Percentiles rank a stretch among this genome's conserved stretches.
Evolutionary conservation across 2,329 filamentous ascomycete genomes (phyloP).

Genomic region (Arthrinium puccinioides): DNA sequence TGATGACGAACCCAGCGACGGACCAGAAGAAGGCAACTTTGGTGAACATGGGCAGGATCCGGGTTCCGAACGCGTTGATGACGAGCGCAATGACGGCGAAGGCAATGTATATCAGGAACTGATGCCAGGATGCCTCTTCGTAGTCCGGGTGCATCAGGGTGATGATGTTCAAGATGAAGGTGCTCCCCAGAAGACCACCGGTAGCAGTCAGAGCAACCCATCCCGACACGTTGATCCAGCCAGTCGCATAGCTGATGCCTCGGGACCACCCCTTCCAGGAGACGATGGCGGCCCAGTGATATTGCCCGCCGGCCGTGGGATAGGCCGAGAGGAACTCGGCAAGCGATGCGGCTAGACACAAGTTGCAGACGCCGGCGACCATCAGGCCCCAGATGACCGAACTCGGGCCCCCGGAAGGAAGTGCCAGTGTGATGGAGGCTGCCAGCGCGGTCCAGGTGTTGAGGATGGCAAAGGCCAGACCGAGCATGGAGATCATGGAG

Average conservation of each 20-base stretch:
- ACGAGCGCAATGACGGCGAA: slow-evolving; percentile 54
- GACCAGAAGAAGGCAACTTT: slow-evolving; percentile 67
- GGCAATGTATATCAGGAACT: slow-evolving; percentile 65
- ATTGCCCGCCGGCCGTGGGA: slow-evolving; percentile 53
- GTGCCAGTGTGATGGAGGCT: slow-evolving; percentile 37
- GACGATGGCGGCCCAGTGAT: slow-evolving; percentile 65
- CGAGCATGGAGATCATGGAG: slow-evolving; percentile 38
- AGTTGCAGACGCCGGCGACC: slow-evolving; percentile 58
- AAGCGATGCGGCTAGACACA: slow-evolving; percentile 61
- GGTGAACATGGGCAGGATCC: slow-evolving; percentile 56
- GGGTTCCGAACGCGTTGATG: slow-evolving; percentile 59
- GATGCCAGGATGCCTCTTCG: slow-evolving; percentile 56
- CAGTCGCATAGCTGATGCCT: slow-evolving; percentile 61
- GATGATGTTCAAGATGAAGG: slow-evolving; percentile 60
- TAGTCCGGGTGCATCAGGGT: slow-evolving; percentile 53
- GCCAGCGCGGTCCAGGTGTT: slow-evolving; percentile 42
- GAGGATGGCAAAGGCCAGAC: slow-evolving; percentile 40
- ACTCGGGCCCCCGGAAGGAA: slow-evolving; percentile 64
- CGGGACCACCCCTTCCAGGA: slow-evolving; percentile 53
- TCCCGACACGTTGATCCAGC: slow-evolving; percentile 67
- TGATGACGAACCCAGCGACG: slow-evolving; percentile 59
- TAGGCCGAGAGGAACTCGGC: slow-evolving; percentile 66
- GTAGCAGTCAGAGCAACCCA: slow-evolving; percentile 66
- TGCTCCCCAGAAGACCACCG: slow-evolving; percentile 58
- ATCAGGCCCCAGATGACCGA: slow-evolving; percentile 67